These are phyloP conservation scores for Apiotrichum domesticum DNA, from an alignment of 1,284 basidiomycete species.

Conservation along the genomic window DNA sequence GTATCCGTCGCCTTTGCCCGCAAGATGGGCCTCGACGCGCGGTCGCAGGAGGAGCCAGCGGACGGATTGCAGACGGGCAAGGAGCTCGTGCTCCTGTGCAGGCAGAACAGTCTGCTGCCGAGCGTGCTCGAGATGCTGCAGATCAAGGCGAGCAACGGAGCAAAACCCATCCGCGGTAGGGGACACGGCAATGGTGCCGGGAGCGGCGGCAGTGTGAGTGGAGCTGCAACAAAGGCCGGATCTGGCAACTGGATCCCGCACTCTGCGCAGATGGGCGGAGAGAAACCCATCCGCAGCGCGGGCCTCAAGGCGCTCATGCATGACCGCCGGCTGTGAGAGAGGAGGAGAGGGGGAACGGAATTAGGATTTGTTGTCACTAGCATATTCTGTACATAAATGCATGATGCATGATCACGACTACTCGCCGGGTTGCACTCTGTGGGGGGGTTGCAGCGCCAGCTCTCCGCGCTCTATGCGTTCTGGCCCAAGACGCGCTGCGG, in stretches of 20 bases:
- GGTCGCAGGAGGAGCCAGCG: conserved; percentile 6
- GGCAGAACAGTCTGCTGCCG: conserved; percentile 45
- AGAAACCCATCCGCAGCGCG: neutral
- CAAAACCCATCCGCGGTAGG: too few relatives aligned
- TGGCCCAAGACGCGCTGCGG: too few relatives aligned
- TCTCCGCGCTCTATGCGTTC: too few relatives aligned
- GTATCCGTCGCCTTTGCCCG: conserved; percentile 25
- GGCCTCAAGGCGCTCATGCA: conserved; percentile 12
- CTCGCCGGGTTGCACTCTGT: too few relatives aligned
- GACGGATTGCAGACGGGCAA: conserved; percentile 38
- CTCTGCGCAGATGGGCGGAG: neutral
- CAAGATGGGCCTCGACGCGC: neutral
- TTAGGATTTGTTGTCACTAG: conserved; percentile 6
- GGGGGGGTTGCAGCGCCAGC: too few relatives aligned
- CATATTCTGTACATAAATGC: conserved; percentile 6
- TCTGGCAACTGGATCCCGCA: neutral
- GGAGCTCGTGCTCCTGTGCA: conserved; percentile 44
- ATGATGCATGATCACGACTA: neutral
- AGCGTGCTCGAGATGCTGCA: conserved; percentile 40
- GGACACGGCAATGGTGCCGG: neutral
- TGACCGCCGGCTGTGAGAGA: conserved; percentile 3
- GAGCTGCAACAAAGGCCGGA: too few relatives aligned
- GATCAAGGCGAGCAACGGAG: neutral
- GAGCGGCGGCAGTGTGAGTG: neutral
- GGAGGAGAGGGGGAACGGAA: neutral